phyloP scores from a whole-genome alignment of 139 green algal genomes.

The Tetraselmis chui region DNA sequence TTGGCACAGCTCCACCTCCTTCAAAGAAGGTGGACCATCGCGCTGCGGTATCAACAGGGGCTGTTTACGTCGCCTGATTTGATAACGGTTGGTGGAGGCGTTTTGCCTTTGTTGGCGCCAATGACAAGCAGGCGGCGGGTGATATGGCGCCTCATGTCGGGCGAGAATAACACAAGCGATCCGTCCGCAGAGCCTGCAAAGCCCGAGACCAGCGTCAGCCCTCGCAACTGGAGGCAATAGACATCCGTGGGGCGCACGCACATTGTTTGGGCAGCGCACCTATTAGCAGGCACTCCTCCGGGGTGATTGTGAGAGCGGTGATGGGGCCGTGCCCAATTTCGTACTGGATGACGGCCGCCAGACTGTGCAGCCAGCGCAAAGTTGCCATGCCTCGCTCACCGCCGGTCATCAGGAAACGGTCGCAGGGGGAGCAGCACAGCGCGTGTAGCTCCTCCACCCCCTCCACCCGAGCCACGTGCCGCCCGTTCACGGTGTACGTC shows the following conservation, averaged over 20 bases:
- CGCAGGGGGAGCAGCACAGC: constrained; percentile 27
- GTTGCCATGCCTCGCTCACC: constrained; percentile 32
- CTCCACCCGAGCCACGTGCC: constrained; percentile 20
- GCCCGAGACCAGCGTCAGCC: no score
- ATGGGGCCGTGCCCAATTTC: constrained; percentile 2
- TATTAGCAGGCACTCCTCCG: constrained; percentile 33
- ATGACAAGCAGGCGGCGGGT: constrained; percentile 11
- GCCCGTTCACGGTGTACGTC: constrained; percentile 37
- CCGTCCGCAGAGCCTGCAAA: constrained; percentile 21
- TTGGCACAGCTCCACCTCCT: no score
- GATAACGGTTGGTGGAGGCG: not conserved
- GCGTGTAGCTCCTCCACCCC: constrained; percentile 31
- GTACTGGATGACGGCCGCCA: constrained; percentile 19
- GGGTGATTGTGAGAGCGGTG: constrained; percentile 24
- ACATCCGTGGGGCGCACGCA: not conserved
- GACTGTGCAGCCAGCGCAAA: constrained; percentile 33
- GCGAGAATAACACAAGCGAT: constrained; percentile 26
- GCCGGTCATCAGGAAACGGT: constrained; percentile 32
- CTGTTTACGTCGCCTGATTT: no score
- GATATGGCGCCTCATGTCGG: constrained; percentile 32
- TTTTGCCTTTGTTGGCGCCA: not conserved
- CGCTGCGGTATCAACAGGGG: no score
- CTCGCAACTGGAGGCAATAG: not conserved
- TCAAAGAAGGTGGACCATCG: no score
- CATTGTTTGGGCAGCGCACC: not conserved